Evolutionary conservation across 2,329 filamentous ascomycete genomes (phyloP).

Genomic region (Pseudocercospora cruenta): DNA sequence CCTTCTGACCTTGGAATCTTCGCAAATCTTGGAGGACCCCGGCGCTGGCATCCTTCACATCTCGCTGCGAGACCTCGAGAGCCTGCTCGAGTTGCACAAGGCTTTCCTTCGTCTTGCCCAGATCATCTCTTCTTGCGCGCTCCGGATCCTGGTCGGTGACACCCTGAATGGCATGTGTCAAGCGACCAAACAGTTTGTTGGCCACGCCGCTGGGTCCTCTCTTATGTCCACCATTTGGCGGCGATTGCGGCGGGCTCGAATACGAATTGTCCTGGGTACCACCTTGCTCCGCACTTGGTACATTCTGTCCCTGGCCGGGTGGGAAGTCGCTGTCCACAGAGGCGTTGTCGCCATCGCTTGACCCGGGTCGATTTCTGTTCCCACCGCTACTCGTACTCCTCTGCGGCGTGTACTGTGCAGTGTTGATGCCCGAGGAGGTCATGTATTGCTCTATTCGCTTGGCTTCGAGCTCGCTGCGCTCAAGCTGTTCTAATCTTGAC

Average conservation of each 20-base stretch:
- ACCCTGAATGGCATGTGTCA: conserved; percentile 93
- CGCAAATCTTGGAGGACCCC: conserved; percentile 89
- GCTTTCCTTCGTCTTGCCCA: conserved; percentile 91
- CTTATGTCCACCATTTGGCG: conserved; percentile 58
- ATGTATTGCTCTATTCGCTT: conserved; percentile 93
- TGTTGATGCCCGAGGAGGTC: conserved; percentile 66
- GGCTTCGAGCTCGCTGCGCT: conserved; percentile 89
- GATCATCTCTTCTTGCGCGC: conserved; percentile 85
- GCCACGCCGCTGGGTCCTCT: conserved; percentile 87
- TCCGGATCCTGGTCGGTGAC: conserved; percentile 97
- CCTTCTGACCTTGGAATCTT: conserved; percentile 92
- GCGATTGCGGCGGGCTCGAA: conserved; percentile 32
- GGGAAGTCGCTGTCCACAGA: conserved; percentile 97
- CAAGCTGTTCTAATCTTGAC: conserved; percentile 79
- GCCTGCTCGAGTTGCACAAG: conserved; percentile 88
- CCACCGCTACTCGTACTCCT: conserved; percentile 59
- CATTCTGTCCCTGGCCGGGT: conserved; percentile 64
- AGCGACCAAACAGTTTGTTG: conserved; percentile 88
- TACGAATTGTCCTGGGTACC: conserved; percentile 53
- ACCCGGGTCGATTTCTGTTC: conserved; percentile 34
- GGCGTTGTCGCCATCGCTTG: conserved; percentile 70
- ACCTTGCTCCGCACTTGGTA: conserved; percentile 70
- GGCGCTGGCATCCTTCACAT: conserved; percentile 88
- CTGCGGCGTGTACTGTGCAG: conserved; percentile 59
- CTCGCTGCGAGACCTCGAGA: conserved; percentile 81